Conservation (phyloP, 495 filamentous ascomycete genomes). For the Tuber indicum region DNA sequence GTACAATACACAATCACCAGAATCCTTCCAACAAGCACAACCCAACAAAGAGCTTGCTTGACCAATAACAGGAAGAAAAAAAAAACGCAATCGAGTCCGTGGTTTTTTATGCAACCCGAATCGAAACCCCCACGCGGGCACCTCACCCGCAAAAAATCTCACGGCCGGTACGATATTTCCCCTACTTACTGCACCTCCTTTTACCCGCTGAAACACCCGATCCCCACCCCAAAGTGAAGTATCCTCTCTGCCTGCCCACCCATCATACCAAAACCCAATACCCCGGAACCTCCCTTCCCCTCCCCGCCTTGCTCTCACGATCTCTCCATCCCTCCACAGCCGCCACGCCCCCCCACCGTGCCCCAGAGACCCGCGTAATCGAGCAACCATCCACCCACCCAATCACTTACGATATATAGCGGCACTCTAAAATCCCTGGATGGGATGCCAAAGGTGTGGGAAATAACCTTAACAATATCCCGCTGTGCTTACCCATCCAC, state of each 20-base stretch:
- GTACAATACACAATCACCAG: not conserved
- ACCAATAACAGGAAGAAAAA: not conserved
- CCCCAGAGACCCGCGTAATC: not conserved
- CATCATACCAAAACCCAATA: not conserved
- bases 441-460: not conserved
- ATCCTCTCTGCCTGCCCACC: not conserved
- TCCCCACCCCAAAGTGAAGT: not conserved
- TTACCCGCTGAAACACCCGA: not conserved
- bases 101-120: not conserved
- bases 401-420: not conserved
- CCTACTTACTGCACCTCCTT: not conserved
- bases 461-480: constrained; percentile 3
- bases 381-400: not conserved
- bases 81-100: not conserved
- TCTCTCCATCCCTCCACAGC: not conserved
- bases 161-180: not conserved
- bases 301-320: not conserved
- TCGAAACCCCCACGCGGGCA: not conserved
- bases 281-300: not conserved
- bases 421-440: not conserved
- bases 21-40: not conserved
- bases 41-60: not conserved
- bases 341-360: not conserved
- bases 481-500: not conserved
- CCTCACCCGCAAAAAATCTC: not conserved